These are phyloP conservation scores for Candida gorgasii DNA, from an alignment of 805 yeast species.

Conservation along the genomic window DNA sequence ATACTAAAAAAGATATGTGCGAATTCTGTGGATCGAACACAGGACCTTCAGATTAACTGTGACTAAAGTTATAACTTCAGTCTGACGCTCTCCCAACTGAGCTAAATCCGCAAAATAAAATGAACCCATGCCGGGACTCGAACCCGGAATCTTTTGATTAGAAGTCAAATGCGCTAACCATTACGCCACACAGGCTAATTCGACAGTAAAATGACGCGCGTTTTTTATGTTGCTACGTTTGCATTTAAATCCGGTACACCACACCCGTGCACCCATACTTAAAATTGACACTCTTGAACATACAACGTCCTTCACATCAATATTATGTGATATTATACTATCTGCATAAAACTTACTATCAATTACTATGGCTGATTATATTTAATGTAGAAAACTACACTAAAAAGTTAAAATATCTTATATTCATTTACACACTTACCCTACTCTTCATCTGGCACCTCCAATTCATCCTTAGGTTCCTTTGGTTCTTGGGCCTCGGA, in stretches of 20 bases:
- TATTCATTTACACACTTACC: not conserved
- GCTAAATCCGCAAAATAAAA: conserved; percentile 30
- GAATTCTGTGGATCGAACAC: conserved; percentile 79
- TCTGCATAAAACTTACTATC: too few relatives aligned
- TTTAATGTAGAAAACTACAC: too few relatives aligned
- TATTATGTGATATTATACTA: too few relatives aligned
- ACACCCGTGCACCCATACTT: too few relatives aligned
- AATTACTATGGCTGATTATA: too few relatives aligned
- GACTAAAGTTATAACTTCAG: conserved; percentile 33
- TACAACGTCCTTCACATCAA: too few relatives aligned
- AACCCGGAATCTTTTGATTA: conserved; percentile 17
- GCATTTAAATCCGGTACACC: too few relatives aligned
- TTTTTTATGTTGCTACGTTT: not conserved
- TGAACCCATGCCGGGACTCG: conserved; percentile 16
- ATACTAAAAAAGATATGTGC: conserved; percentile 32
- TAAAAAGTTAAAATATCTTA: too few relatives aligned
- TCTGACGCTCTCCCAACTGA: conserved; percentile 42
- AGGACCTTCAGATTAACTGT: conserved; percentile 69
- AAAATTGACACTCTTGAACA: too few relatives aligned
- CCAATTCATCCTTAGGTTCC: conserved; percentile 81
- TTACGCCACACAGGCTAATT: conserved; percentile 15
- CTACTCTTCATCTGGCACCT: conserved; percentile 54
- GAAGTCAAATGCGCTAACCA: conserved; percentile 17
- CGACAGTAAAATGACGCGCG: too few relatives aligned
- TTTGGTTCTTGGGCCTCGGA: conserved; percentile 95